These are phyloP conservation scores for Ophiostoma novo-ulmi DNA, from an alignment of 2,329 filamentous ascomycete genomes.

Conservation along the genomic window DNA sequence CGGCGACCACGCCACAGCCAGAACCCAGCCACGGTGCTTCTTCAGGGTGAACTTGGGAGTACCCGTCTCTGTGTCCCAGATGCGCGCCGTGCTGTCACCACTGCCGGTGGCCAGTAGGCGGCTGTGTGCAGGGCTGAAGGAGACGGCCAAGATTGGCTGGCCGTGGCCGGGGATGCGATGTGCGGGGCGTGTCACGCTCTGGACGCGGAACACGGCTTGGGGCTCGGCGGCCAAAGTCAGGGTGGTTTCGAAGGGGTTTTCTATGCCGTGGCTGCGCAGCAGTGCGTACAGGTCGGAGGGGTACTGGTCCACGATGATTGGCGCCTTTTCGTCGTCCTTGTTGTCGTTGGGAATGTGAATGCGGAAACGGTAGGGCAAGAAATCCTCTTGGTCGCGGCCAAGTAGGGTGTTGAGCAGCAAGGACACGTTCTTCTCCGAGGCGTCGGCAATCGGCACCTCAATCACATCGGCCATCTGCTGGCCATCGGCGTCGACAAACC, in stretches of 20 bases:
- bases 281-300: slow-evolving; percentile 51
- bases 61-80: slow-evolving; percentile 94
- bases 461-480: slow-evolving; percentile 65
- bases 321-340: slow-evolving; percentile 13
- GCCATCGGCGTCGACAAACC: slow-evolving; percentile 78
- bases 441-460: slow-evolving; percentile 74
- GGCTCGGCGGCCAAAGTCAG: slow-evolving; percentile 60
- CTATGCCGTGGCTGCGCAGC: slow-evolving; percentile 52
- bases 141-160: slow-evolving; percentile 77
- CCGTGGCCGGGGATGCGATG: slow-evolving; percentile 87
- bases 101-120: slow-evolving; percentile 78
- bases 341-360: slow-evolving; percentile 52
- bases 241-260: slow-evolving; percentile 51
- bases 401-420: slow-evolving; percentile 79
- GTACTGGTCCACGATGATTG: slow-evolving; percentile 50
- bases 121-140: slow-evolving; percentile 77
- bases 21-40: slow-evolving; percentile 84
- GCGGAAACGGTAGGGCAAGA: slow-evolving; percentile 57
- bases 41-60: slow-evolving; percentile 81
- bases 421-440: slow-evolving; percentile 83
- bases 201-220: slow-evolving; percentile 89
- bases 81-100: slow-evolving; percentile 82
- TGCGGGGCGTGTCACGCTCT: slow-evolving; percentile 83
- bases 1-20: slow-evolving; percentile 81
- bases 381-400: slow-evolving; percentile 56